Evolutionary conservation across 495 filamentous ascomycete genomes (phyloP).

Genomic region (Talaromyces ruber): DNA sequence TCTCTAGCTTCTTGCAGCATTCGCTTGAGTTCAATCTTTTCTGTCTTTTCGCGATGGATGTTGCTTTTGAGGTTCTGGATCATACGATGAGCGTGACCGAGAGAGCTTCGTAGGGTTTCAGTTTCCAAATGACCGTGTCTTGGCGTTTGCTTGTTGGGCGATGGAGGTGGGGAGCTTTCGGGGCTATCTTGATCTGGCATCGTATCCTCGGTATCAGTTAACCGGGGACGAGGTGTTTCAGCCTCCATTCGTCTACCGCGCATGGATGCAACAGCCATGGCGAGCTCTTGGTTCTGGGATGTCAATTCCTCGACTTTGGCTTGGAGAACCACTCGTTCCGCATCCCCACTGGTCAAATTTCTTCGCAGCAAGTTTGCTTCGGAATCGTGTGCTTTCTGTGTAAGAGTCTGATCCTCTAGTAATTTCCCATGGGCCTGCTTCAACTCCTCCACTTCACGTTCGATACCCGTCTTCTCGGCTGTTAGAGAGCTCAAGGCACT

Average conservation of each 20-base stretch:
- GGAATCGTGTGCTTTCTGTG: slow-evolving; percentile 77
- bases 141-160: slow-evolving; percentile 83
- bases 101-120: slow-evolving; percentile 86
- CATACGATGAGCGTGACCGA: slow-evolving; percentile 91
- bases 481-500: slow-evolving; percentile 58
- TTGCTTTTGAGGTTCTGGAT: slow-evolving; percentile 91
- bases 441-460: slow-evolving; percentile 83
- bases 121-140: slow-evolving; percentile 84
- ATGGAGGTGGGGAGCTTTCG: slow-evolving; percentile 83
- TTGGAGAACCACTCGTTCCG: slow-evolving; percentile 64
- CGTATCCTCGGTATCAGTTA: slow-evolving; percentile 55
- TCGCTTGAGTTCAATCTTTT: slow-evolving; percentile 90
- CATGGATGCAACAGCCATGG: slow-evolving; percentile 62
- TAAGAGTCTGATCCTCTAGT: slow-evolving; percentile 64
- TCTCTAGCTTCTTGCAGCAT: slow-evolving; percentile 95
- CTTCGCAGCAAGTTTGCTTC: slow-evolving; percentile 74
- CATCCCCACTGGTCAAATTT: slow-evolving; percentile 62
- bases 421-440: slow-evolving; percentile 69
- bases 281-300: slow-evolving; percentile 81
- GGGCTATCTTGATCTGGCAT: slow-evolving; percentile 65
- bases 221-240: slow-evolving; percentile 46
- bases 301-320: slow-evolving; percentile 78
- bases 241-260: slow-evolving; percentile 59
- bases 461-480: slow-evolving; percentile 64
- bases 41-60: slow-evolving; percentile 93